Evolutionary conservation across 1,284 basidiomycete species (phyloP).

Genomic region (Rhodotorula sp.): DNA sequence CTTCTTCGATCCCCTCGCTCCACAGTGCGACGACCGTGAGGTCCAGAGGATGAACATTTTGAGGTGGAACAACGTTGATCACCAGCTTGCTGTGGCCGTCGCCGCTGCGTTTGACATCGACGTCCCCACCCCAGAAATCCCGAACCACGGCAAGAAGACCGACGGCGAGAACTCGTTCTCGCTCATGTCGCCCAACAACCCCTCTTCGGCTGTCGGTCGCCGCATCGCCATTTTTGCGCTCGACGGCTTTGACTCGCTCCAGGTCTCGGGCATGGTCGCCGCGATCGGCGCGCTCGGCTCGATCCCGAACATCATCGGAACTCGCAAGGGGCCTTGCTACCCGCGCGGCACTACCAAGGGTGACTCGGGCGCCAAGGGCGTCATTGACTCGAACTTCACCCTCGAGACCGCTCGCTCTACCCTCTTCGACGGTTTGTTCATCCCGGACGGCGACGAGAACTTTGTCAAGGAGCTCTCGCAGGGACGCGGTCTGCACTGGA

Average conservation of each 20-base stretch:
- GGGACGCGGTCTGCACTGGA: conserved; percentile 42
- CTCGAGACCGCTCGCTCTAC: conserved; percentile 66
- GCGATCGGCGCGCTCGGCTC: conserved; percentile 59
- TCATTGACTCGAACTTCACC: conserved; percentile 62
- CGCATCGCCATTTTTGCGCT: conserved; percentile 67
- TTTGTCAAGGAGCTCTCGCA: conserved; percentile 40
- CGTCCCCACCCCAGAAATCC: conserved; percentile 55
- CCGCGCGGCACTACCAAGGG: conserved; percentile 43
- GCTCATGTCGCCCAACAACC: conserved; percentile 39
- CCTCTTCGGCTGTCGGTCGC: conserved; percentile 57
- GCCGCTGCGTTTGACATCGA: conserved; percentile 60
- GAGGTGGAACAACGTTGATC: conserved; percentile 66
- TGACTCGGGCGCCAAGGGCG: conserved; percentile 46
- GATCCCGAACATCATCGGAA: conserved; percentile 66
- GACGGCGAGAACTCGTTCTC: conserved; percentile 50
- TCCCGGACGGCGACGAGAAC: conserved; percentile 49
- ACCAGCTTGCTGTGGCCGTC: conserved; percentile 64
- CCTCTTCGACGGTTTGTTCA: conserved; percentile 71
- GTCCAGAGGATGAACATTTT: conserved; percentile 67
- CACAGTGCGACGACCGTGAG: conserved; percentile 62
- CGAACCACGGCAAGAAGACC: conserved; percentile 61
- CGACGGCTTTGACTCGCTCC: conserved; percentile 66
- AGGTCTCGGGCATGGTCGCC: conserved; percentile 60
- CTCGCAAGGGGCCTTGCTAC: conserved; percentile 59
- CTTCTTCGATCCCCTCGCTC: neutral